Percentiles rank a stretch among this genome's conserved stretches.
Evolutionary conservation across 192 early-diverging fungal species (phyloP).

Genomic region (Podila minutissima): DNA sequence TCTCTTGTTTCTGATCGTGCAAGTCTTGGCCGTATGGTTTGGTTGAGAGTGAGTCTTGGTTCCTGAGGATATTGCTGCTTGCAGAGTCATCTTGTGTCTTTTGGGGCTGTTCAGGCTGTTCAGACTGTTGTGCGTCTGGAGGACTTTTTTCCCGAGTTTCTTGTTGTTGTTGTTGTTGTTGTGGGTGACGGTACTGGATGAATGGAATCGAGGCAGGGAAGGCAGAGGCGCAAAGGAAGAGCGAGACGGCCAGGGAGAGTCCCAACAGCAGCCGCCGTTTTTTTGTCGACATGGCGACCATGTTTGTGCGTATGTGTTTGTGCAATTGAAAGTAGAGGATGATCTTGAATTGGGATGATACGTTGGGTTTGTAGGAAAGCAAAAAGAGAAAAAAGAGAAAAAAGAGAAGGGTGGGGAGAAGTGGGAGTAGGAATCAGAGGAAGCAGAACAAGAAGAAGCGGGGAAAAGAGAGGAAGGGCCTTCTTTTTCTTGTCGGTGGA

Average conservation of each 20-base stretch:
- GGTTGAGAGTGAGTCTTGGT: too few relatives aligned
- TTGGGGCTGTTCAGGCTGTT: too few relatives aligned
- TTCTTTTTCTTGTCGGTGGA: background rate
- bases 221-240: constrained; percentile 16
- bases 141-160: too few relatives aligned
- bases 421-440: background rate
- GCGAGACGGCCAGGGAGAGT: constrained; percentile 20
- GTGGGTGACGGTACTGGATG: background rate
- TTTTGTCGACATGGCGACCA: background rate
- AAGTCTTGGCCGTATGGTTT: too few relatives aligned
- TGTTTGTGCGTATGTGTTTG: background rate
- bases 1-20: too few relatives aligned
- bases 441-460: background rate
- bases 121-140: too few relatives aligned
- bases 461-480: background rate
- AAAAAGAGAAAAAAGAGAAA: background rate
- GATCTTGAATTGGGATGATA: background rate
- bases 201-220: constrained; percentile 10
- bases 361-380: background rate
- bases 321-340: background rate
- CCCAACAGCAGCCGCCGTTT: constrained; percentile 10
- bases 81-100: too few relatives aligned
- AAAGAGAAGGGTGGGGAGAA: background rate
- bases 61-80: too few relatives aligned
- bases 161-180: background rate